Base-by-base conservation (phyloP, 257 asterid genomes). In the Apocynum venetum region DNA sequence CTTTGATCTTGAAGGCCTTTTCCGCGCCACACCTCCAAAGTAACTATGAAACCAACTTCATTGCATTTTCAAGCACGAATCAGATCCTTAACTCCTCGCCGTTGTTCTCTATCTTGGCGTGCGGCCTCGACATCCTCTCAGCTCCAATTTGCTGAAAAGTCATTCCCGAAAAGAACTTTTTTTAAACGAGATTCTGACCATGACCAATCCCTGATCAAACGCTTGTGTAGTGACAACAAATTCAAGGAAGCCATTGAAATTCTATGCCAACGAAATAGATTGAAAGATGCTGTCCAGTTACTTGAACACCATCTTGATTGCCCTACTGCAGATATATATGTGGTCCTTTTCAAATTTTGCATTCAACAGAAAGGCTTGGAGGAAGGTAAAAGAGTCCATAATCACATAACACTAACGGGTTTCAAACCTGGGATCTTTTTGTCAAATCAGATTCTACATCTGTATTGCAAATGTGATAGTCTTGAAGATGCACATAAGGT, bases 11-110 rank as follows among this genome's bases (percentile, higher is more conserved):
- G 52, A 17, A 15, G 51, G 72, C 49, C 35, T 41, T 60, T 66
- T 41, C 72, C 14, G 10, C 17, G 52, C 72, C 6, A 41, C 14
- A 17, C 14, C 46, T 67, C 35, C 48, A 8, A 25, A 3, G 48
- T 48, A 40, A 55, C 76, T 51, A 88, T 83, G 90, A 82, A 78
- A 78, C 53, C 14, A 12, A 56, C 76, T 14, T 38, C 80, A 40
- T 31, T 80, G 40, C 48, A 66, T 78, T 83, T 85, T 73, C 61
- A 47, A 61, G 69, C 60, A 64, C 41, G 79, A 49, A 47, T 72
- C 49, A 48, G 65, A 73, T 74, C 65, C n/a, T 55, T 63, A 14
- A 7, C 71, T 40, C 19, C 40, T 12, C 14, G 19, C 19, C 46
- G 4, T 63, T 51, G 13, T 43, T 38, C 73, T 73, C 56, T 59